Conservation (phyloP, 2,329 filamentous ascomycete species). For the Talaromyces sp. region DNA sequence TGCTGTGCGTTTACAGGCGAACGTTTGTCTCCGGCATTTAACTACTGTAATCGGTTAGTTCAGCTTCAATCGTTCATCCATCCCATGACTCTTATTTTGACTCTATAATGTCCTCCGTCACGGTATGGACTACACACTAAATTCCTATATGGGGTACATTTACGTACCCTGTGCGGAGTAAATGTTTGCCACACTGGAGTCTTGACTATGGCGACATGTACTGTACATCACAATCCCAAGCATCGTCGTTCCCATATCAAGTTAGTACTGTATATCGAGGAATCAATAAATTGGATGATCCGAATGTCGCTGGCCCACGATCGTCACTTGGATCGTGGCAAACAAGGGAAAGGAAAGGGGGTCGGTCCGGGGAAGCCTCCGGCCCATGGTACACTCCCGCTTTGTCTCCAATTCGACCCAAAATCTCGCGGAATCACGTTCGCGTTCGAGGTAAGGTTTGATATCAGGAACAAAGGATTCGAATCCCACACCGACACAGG, state of each 20-base stretch:
- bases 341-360: constrained; percentile 1
- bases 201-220: not conserved
- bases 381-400: constrained; percentile 29
- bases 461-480: constrained; percentile 3
- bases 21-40: not conserved
- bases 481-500: constrained; percentile 3
- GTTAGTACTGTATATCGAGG: not conserved
- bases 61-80: no score
- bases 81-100: no score
- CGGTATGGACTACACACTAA: no score
- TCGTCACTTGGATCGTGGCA: constrained; percentile 15
- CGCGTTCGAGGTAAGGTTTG: constrained; percentile 1
- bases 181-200: constrained; percentile 1
- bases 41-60: not conserved
- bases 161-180: not conserved
- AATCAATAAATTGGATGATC: not conserved
- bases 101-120: no score
- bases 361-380: constrained; percentile 14
- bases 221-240: not conserved
- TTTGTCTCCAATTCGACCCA: not conserved
- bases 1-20: not conserved
- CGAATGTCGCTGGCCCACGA: not conserved
- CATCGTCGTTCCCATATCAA: not conserved
- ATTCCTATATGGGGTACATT: not conserved
- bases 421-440: no score